phyloP scores from a whole-genome alignment of 441 rosid genomes.

The Euphorbia corollata region DNA sequence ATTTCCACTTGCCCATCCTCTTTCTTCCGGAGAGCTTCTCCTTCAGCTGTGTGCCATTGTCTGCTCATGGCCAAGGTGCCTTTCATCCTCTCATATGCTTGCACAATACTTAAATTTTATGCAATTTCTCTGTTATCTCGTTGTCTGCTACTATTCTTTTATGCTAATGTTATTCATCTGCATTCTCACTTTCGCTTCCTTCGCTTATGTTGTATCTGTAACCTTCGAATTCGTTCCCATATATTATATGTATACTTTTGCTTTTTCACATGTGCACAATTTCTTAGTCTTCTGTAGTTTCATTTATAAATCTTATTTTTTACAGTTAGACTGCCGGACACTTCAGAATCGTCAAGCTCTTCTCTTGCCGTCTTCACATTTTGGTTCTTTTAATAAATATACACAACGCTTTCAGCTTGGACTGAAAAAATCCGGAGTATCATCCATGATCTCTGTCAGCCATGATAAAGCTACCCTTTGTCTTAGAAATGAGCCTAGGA shows the following conservation, averaged over 20 bases:
- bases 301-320: no score
- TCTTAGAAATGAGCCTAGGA: slow-evolving; percentile 15
- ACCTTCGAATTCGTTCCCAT: no score
- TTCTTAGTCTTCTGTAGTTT: no score
- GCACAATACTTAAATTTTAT: background rate
- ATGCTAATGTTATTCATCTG: no score
- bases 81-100: background rate
- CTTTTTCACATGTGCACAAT: no score
- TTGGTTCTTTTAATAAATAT: slow-evolving; percentile 21
- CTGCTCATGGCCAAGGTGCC: slow-evolving; percentile 50
- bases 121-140: no score
- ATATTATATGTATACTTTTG: background rate
- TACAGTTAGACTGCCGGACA: slow-evolving; percentile 42
- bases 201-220: no score
- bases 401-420: slow-evolving; percentile 30
- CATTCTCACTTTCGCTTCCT: no score
- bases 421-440: slow-evolving; percentile 24
- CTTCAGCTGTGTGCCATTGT: slow-evolving; percentile 17
- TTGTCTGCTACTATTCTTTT: slow-evolving; percentile 1
- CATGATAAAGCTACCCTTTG: slow-evolving; percentile 7
- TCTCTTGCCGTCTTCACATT: slow-evolving; percentile 22
- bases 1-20: slow-evolving; percentile 24
- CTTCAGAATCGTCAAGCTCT: slow-evolving; percentile 27
- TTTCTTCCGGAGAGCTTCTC: slow-evolving; percentile 1
- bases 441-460: slow-evolving; percentile 16